Evolutionary conservation across 768 basidiomycete genomes (phyloP).

Genomic region (Amyloporia xantha): DNA sequence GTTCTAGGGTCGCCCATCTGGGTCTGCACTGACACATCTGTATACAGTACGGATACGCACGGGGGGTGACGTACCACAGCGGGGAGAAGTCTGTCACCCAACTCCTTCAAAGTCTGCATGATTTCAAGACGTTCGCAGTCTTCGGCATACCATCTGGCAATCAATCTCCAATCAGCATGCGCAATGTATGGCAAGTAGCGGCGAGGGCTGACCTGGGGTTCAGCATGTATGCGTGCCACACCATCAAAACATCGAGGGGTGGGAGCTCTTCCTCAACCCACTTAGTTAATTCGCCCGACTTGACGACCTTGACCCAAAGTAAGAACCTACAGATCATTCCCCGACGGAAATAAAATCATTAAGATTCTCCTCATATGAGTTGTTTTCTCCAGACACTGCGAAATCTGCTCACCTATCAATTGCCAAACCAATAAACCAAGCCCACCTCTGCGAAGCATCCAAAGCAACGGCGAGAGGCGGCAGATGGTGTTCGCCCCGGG

Average conservation of each 20-base stretch:
- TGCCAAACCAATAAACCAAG: slow-evolving; percentile 34
- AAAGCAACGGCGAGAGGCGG: slow-evolving; percentile 22
- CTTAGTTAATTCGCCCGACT: slow-evolving; percentile 19
- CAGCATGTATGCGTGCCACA: slow-evolving; percentile 38
- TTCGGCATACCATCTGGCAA: slow-evolving; percentile 19
- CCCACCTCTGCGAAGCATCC: slow-evolving; percentile 27
- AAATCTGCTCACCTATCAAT: slow-evolving; percentile 33
- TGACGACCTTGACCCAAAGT: slow-evolving; percentile 23
- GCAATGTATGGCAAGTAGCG: background rate
- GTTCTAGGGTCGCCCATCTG: slow-evolving; percentile 12
- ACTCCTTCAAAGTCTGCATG: slow-evolving; percentile 1
- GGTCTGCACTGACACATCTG: too few relatives aligned
- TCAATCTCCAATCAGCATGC: background rate
- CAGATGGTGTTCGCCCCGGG: slow-evolving; percentile 20
- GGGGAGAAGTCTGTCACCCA: slow-evolving; percentile 4
- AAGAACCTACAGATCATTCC: slow-evolving; percentile 28
- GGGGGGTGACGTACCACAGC: slow-evolving; percentile 10
- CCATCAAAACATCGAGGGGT: slow-evolving; percentile 36
- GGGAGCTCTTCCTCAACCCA: slow-evolving; percentile 25
- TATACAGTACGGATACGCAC: too few relatives aligned
- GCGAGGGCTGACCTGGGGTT: slow-evolving; percentile 22
- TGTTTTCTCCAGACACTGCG: too few relatives aligned
- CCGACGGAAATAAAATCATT: too few relatives aligned
- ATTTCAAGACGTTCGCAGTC: slow-evolving; percentile 14
- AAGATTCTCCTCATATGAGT: too few relatives aligned